Conservation (phyloP, 2,329 filamentous ascomycete species). For the Paradendryphiella salina region DNA sequence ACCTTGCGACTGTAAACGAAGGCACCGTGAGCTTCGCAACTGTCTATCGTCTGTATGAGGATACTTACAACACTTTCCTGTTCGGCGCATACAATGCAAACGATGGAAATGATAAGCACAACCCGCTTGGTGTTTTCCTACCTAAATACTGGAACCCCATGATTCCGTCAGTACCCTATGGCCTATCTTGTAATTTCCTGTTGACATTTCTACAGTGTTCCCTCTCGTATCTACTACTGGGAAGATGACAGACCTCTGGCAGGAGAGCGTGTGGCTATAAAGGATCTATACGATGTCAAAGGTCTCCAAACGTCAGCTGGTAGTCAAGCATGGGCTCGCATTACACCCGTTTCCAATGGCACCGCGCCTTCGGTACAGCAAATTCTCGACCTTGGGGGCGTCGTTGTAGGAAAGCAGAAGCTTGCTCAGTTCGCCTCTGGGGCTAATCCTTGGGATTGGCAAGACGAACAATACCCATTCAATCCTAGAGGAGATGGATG, state of each 20-base stretch:
- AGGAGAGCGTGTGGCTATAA: conserved; percentile 35
- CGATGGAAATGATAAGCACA: conserved; percentile 27
- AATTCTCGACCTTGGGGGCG: conserved; percentile 33
- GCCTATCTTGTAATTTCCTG: neutral
- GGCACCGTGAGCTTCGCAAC: conserved; percentile 24
- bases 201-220: conserved; percentile 29
- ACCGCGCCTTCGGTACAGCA: conserved; percentile 31
- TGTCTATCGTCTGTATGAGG: conserved; percentile 39
- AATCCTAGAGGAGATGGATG: conserved; percentile 48
- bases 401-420: conserved; percentile 60
- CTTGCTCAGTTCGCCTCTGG: conserved; percentile 53
- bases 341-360: conserved; percentile 22
- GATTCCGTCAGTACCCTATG: conserved; percentile 30
- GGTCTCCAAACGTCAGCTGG: conserved; percentile 32
- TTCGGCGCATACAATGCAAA: conserved; percentile 38
- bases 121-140: conserved; percentile 28
- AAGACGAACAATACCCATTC: conserved; percentile 47
- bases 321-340: conserved; percentile 29
- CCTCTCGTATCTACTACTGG: conserved; percentile 47
- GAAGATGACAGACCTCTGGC: conserved; percentile 37
- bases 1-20: conserved; percentile 22
- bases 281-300: conserved; percentile 34
- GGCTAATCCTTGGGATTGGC: conserved; percentile 35
- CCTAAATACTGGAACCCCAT: conserved; percentile 36
- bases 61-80: conserved; percentile 37